phyloP scores from a whole-genome alignment of 1,139 yeast species.

The Candida pseudoviswanathii region DNA sequence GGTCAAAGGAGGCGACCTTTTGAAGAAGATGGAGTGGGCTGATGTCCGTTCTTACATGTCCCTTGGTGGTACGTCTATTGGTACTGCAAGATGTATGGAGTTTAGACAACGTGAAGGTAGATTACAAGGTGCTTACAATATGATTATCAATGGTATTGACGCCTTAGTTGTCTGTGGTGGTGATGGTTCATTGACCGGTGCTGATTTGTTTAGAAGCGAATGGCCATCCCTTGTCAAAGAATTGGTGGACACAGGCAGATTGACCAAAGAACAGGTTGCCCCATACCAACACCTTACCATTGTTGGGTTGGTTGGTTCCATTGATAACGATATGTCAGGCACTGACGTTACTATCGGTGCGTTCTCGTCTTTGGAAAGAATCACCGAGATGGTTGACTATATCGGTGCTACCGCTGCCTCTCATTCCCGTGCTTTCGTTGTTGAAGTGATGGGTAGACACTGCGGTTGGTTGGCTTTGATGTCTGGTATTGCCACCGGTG shows the following conservation, averaged over 20 bases:
- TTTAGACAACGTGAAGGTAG: conserved; percentile 87
- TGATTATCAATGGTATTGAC: conserved; percentile 88
- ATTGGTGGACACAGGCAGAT: conserved; percentile 53
- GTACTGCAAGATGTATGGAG: conserved; percentile 90
- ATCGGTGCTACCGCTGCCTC: conserved; percentile 97
- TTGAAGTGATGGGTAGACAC: conserved; percentile 98
- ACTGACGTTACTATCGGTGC: conserved; percentile 98
- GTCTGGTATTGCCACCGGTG: conserved; percentile 96
- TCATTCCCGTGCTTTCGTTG: conserved; percentile 95
- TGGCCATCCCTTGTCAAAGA: conserved; percentile 89
- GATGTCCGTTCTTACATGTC: conserved; percentile 92
- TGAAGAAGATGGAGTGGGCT: conserved; percentile 82
- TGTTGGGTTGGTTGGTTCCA: conserved; percentile 94
- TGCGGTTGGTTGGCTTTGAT: conserved; percentile 98
- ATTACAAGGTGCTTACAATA: conserved; percentile 75
- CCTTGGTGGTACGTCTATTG: conserved; percentile 93
- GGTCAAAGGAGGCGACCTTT: conserved; percentile 78
- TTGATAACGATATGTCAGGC: conserved; percentile 95
- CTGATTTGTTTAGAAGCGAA: conserved; percentile 88
- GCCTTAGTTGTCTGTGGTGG: conserved; percentile 98
- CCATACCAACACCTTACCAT: conserved; percentile 78
- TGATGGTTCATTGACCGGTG: conserved; percentile 97
- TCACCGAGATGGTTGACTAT: conserved; percentile 90
- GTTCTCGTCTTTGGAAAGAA: conserved; percentile 88
- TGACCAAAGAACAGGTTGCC: conserved; percentile 57